phyloP scores from a whole-genome alignment of 495 filamentous ascomycete species.

The Tetracladium setigerum region DNA sequence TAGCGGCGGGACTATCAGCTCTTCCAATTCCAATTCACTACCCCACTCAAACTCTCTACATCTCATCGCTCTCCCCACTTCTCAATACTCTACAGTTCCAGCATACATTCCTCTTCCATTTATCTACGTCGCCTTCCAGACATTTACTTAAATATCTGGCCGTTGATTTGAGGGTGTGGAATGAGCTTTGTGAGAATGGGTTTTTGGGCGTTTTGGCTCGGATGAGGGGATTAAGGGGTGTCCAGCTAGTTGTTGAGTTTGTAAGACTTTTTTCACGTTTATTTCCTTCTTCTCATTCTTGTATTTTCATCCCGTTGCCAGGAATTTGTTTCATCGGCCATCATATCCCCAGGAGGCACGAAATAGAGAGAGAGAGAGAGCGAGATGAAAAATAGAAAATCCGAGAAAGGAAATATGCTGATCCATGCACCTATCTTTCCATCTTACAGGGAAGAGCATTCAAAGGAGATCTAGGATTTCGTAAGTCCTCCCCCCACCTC shows the following conservation, averaged over 20 bases:
- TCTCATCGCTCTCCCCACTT: constrained; percentile 4
- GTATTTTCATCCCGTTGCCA: too few relatives aligned
- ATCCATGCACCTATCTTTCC: too few relatives aligned
- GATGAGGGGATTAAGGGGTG: constrained; percentile 10
- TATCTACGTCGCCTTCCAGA: constrained; percentile 7
- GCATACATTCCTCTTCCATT: constrained; percentile 9
- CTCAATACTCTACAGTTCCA: background rate
- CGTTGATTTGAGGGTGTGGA: constrained; percentile 14
- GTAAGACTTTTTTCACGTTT: constrained; percentile 6
- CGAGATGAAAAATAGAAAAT: too few relatives aligned
- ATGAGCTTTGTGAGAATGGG: constrained; percentile 14
- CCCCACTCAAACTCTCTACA: constrained; percentile 9
- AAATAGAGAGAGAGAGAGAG: too few relatives aligned
- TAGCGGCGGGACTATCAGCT: too few relatives aligned
- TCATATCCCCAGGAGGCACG: too few relatives aligned
- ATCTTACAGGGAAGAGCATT: too few relatives aligned
- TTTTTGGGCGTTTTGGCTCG: constrained; percentile 9
- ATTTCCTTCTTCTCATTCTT: too few relatives aligned
- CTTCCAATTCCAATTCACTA: constrained; percentile 12
- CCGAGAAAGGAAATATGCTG: too few relatives aligned
- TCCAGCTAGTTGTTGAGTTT: constrained; percentile 19
- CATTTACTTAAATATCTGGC: constrained; percentile 9
- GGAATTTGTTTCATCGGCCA: too few relatives aligned
- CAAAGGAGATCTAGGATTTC: too few relatives aligned
- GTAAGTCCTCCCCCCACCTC: too few relatives aligned